Base-by-base conservation (phyloP, 495 filamentous ascomycete genomes). In the Penicillium silybi region DNA sequence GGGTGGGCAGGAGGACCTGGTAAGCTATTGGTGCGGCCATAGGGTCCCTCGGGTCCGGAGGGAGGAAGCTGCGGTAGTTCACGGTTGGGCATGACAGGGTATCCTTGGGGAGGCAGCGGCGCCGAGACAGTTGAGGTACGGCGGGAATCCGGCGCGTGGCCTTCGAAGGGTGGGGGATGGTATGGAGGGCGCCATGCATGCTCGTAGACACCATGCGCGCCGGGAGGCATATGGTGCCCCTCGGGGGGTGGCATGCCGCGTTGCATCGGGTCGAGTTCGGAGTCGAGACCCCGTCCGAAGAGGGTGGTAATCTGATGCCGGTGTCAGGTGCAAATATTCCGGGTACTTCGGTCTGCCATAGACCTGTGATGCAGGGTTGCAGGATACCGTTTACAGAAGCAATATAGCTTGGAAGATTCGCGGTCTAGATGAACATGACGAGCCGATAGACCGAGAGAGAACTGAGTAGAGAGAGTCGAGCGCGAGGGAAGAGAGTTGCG, bases 31-130 rank as follows among this genome's bases (percentile, higher is more conserved):
- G 68, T 61, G 39, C 72, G 72, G 20, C 45, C 54, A 52, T 73
- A 76, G 7, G 67, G 68, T 10, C 65, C 65, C 41, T 73, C 69
- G 2, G 29, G 29, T 32, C 29, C 29, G 10, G 29, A 32, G 29
- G 54, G 58, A 2, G 71, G 62, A 11, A 69, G 57, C 41, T 74
- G 70, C n/a, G 73, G 72, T 6, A 76, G 59, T 43, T 75, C 70
- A 35, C 73, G 70, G 44, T 61, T 66, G 11, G 62, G 64, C 17
- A 66, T 66, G 6, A 59, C 58, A 5, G 61, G 59, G 43, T 72
- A 73, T 27, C 50, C 61, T 54, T 63, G 42, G 5, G 69, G 55
- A 13, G 65, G 58, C 9, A 70, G 38, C 2, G 66, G 45, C 3
- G 64, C 58, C 44, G 68, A 70, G 37, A 61, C 54, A n/a, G 51